Conservation (phyloP, 208 protist genomes). For the Wallacemonas rigidus region DNA sequence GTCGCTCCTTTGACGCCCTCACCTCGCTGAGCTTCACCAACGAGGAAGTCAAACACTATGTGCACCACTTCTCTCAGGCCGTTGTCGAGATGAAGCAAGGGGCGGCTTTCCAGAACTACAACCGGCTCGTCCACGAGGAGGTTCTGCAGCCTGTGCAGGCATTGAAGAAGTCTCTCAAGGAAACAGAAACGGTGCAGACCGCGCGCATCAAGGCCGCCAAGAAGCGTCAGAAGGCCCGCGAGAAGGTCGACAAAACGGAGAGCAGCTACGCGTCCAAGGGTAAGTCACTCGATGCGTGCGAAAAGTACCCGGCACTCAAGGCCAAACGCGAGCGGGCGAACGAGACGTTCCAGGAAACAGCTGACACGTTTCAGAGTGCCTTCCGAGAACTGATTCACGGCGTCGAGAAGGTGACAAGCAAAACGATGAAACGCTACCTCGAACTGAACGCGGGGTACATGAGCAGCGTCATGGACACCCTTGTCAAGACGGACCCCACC, state of each 20-base stretch:
- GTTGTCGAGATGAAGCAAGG: slow-evolving; percentile 53
- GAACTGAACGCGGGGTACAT: slow-evolving; percentile 57
- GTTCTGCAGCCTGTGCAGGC: slow-evolving; percentile 38
- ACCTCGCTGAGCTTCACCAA: slow-evolving; percentile 50
- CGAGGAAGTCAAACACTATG: slow-evolving; percentile 33
- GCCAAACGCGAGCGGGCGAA: slow-evolving; percentile 25
- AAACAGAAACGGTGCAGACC: slow-evolving; percentile 23
- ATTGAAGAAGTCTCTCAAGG: slow-evolving; percentile 33
- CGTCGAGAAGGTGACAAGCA: slow-evolving; percentile 34
- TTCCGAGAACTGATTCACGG: slow-evolving; percentile 34
- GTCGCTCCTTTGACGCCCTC: slow-evolving; percentile 42
- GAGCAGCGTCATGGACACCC: slow-evolving; percentile 40
- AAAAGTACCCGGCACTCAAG: slow-evolving; percentile 29
- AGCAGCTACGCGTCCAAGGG: slow-evolving; percentile 39
- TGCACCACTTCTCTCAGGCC: slow-evolving; percentile 37
- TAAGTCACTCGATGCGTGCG: slow-evolving; percentile 39
- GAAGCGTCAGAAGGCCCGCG: slow-evolving; percentile 29
- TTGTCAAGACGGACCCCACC: slow-evolving; percentile 36
- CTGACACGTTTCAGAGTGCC: slow-evolving; percentile 28
- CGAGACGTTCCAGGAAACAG: slow-evolving; percentile 17
- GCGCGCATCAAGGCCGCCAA: slow-evolving; percentile 27
- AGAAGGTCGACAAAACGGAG: slow-evolving; percentile 53
- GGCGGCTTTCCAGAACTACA: slow-evolving; percentile 52
- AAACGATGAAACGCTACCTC: slow-evolving; percentile 46
- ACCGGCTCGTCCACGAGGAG: slow-evolving; percentile 52